Base-by-base conservation (phyloP, 345 rosid species). In the Reutealis trisperma region DNA sequence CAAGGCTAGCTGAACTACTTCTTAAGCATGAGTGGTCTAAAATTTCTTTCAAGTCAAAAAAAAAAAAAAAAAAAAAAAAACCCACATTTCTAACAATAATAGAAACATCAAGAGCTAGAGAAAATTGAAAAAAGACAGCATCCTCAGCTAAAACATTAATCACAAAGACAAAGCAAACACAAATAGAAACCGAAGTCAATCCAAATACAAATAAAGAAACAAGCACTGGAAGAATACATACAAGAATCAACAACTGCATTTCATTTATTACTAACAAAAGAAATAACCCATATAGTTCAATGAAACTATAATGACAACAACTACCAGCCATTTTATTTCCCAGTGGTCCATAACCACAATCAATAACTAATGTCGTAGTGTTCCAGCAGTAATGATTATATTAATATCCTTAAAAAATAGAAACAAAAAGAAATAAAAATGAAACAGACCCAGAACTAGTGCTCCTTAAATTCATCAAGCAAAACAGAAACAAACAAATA, bases 281-380 rank as follows among this genome's bases (percentile, higher is more conserved):
- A 54, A 70, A 54, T 10, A 15, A 3, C 3, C 42, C n/a, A 19
- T 5, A 5, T 8, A 41, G 5, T 64, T 14, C 18, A 37, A 22
- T 54, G 49, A 2, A 34, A 16, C 19, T 16, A 57, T 4, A 71
- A 34, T 18, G 15, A 55, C 14, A 21, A 57, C 18, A 15, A 25
- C 32, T 44, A 32, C 22, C 60, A 3, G 61, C 42, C 44, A 70
- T 70, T 27, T 45, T 12, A 55, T 55, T 54, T 54, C 63, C 0
- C 74, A 34, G 52, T 24, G 77, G 70, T 45, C 61, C 77, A 63
- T 3, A 30, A 14, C 16, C 32, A 1, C 44, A 63, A 74, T 25
- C 57, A 45, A 47, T 49, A 21, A 30, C 57, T 51, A 10, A n/a
- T 10, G 47, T 47, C 1, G 22, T 24, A n/a, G 37, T 34, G 37